Evolutionary conservation across 208 protist species (phyloP), one percentile per base, ranked within the genome.

Genomic region (Crithidia sp.): DNA sequence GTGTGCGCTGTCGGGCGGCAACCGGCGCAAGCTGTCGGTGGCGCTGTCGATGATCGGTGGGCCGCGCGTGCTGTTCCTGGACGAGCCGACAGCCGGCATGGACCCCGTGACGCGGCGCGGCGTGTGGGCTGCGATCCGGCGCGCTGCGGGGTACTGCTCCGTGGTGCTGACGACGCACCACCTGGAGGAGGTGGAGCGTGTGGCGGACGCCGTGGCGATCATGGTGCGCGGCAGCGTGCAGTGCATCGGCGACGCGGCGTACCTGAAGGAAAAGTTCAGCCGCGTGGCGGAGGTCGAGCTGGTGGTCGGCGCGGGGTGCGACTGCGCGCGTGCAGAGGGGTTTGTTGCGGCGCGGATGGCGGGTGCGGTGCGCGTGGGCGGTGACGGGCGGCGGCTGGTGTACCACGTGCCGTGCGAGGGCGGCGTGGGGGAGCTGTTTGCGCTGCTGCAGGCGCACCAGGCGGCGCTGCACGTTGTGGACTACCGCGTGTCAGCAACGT

Each of bases 81-180:
- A 94, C 58, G 91, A 94, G 72, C 90, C 90, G 4, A 85, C 88
- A 0, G 82, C 84, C 0, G 87, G 88, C 2, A 89, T 95, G 85
- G 90, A 95, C 70, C 86, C 86, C 7, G 56, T 84, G 7, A 77
- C 82, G 12, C 76, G 87, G 19, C 79, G 88, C 10, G 52, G 56
- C 8, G 44, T 97, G 47, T 98, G 95, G 93, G 80, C 54, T 19
- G 81, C 79, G 57, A 91, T 92, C 53, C 77, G 87, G 63, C 52
- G 40, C 44, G 69, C 87, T 13, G 37, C 86, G 16, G 44, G 60
- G 2, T 53, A 77, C 68, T 94, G 89, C 77, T 80, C 84, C 28
- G 74, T 92, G 9, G 70, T 94, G 43, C 68, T 98, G 39, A 97
- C 95, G 43, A 97, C 95, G 28, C 96, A 98, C 62, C 92, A 96